These are phyloP conservation scores for Cryphonectria naterciae DNA, from an alignment of 2,329 filamentous ascomycete genomes.

Conservation along the genomic window DNA sequence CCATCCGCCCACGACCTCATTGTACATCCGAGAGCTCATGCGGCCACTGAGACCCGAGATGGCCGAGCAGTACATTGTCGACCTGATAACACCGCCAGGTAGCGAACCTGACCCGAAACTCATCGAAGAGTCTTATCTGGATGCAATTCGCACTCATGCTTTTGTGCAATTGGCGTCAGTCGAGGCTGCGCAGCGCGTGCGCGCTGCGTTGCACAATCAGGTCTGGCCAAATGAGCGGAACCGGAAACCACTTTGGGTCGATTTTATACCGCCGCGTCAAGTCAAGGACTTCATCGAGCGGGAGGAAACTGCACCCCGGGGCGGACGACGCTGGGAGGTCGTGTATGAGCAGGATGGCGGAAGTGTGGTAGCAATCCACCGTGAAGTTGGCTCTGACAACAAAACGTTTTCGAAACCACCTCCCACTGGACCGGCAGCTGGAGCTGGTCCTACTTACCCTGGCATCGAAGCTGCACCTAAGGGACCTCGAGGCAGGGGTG, in stretches of 20 bases:
- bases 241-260: constrained; percentile 82
- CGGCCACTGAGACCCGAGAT: constrained; percentile 74
- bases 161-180: constrained; percentile 74
- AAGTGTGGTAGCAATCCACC: constrained; percentile 60
- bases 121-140: constrained; percentile 75
- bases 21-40: constrained; percentile 92
- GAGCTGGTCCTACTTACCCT: constrained; percentile 27
- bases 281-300: constrained; percentile 74
- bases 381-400: constrained; percentile 47
- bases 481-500: constrained; percentile 35
- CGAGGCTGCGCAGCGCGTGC: constrained; percentile 75
- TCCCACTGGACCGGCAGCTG: constrained; percentile 29
- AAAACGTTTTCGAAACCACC: constrained; percentile 30
- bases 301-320: constrained; percentile 58
- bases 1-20: constrained; percentile 73
- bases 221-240: constrained; percentile 88
- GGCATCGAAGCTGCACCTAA: constrained; percentile 36
- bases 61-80: constrained; percentile 70
- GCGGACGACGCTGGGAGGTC: constrained; percentile 69
- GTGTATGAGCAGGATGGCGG: constrained; percentile 64
- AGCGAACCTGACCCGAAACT: constrained; percentile 55
- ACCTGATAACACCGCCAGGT: constrained; percentile 66
- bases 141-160: constrained; percentile 85
- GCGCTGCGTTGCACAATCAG: constrained; percentile 73
- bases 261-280: constrained; percentile 81